These are phyloP conservation scores for Kodamaea leandrae DNA, from an alignment of 805 yeast genomes.

Conservation along the genomic window DNA sequence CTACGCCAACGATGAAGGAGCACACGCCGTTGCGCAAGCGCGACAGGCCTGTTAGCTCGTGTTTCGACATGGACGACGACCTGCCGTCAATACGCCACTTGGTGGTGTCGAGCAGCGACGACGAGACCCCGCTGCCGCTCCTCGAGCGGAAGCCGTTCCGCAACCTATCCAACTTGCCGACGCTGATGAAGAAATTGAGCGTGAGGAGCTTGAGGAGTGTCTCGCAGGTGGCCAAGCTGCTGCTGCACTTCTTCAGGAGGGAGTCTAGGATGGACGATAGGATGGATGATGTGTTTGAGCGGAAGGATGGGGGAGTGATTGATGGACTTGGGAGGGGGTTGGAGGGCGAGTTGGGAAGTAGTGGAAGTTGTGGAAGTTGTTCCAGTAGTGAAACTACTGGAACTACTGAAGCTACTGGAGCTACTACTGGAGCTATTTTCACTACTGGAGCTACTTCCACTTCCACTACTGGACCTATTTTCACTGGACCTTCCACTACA, in stretches of 20 bases:
- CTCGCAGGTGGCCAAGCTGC: conserved; percentile 20
- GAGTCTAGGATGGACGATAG: not conserved
- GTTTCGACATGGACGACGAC: conserved; percentile 24
- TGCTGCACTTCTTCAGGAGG: conserved; percentile 12
- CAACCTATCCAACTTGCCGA: conserved; percentile 24
- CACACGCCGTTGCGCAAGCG: conserved; percentile 9
- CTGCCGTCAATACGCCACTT: conserved; percentile 11
- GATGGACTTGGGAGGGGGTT: not conserved
- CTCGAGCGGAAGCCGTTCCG: conserved; percentile 25
- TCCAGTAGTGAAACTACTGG: too few relatives aligned
- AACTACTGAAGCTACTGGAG: too few relatives aligned
- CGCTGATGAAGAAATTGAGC: conserved; percentile 20
- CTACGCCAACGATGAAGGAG: not conserved
- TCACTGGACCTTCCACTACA: too few relatives aligned
- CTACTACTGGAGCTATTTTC: too few relatives aligned
- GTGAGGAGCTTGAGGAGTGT: conserved; percentile 19
- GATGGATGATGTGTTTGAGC: not conserved
- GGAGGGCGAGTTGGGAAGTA: too few relatives aligned
- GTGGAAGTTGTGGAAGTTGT: too few relatives aligned
- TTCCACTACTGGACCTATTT: too few relatives aligned
- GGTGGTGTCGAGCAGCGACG: not conserved
- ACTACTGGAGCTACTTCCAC: too few relatives aligned
- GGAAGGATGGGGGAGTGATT: not conserved
- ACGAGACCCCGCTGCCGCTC: conserved; percentile 18
- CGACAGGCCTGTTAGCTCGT: conserved; percentile 34